phyloP scores from a whole-genome alignment of 192 early-diverging fungal species.

The Coemansia sp. region DNA sequence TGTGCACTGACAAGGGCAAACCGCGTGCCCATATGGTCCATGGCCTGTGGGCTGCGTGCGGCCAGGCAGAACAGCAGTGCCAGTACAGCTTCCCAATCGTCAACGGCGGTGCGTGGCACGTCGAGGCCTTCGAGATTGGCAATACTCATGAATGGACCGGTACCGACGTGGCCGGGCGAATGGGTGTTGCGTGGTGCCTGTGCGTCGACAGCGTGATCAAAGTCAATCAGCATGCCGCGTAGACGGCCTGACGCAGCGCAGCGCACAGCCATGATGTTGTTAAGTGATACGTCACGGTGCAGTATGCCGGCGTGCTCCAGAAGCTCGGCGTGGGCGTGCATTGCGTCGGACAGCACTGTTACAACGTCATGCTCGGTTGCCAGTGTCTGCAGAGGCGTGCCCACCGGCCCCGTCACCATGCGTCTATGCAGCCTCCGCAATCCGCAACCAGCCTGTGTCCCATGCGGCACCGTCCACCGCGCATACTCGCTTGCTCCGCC shows the following conservation, averaged over 20 bases:
- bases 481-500: slow-evolving; percentile 18
- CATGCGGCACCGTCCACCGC: slow-evolving; percentile 43
- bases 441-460: neutral
- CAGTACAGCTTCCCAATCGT: slow-evolving; percentile 47
- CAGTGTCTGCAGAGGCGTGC: slow-evolving; percentile 25
- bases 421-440: slow-evolving; percentile 35
- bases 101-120: slow-evolving; percentile 34
- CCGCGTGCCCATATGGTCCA: slow-evolving; percentile 24
- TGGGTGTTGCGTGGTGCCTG: slow-evolving; percentile 13
- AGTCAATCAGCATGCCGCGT: slow-evolving; percentile 46
- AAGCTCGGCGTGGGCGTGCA: slow-evolving; percentile 29
- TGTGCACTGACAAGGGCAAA: slow-evolving; percentile 12
- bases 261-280: slow-evolving; percentile 40
- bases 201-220: slow-evolving; percentile 29
- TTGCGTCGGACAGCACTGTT: slow-evolving; percentile 37
- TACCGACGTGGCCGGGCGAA: slow-evolving; percentile 33
- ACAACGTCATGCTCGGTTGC: slow-evolving; percentile 29
- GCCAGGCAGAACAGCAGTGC: slow-evolving; percentile 41
- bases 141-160: slow-evolving; percentile 47
- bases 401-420: slow-evolving; percentile 41
- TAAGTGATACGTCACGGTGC: slow-evolving; percentile 47
- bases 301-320: slow-evolving; percentile 16
- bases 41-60: slow-evolving; percentile 7
- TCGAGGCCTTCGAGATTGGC: slow-evolving; percentile 43
- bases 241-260: slow-evolving; percentile 3